Evolutionary conservation across 2,329 filamentous ascomycete species (phyloP), one percentile per base, ranked within the genome.

Genomic region (Phaeoacremonium minimum): DNA sequence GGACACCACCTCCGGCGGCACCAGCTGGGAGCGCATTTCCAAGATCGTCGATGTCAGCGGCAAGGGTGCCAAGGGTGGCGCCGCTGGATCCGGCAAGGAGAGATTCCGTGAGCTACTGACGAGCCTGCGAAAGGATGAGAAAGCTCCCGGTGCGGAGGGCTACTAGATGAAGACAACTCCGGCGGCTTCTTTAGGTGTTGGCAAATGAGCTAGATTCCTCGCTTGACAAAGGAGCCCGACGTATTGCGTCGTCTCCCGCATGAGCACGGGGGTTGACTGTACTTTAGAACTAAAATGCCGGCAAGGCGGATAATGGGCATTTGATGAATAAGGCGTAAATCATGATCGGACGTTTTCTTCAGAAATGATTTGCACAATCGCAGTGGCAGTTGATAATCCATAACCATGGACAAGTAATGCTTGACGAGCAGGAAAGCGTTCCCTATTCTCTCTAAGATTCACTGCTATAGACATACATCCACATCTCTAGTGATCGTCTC

Each of bases 31-130:
- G 69, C 84, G 93, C 49, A 97, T 98, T 56, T 85, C 90, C 16
- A 98, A 97, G 71, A 65, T 98, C 50, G 90, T 97, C n/a, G 93
- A 98, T 64, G 66, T 98, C 47, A 96, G 88, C 54, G 93, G 93
- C 44, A 98, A 97, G 69, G 89, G 91, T 12, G 69, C 78, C 41
- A 86, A 83, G 63, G 90, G 91, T 40, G 91, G 90, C 55, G 89
- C 87, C 30, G 82, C 81, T 43, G 91, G 90, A 31, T 94, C 87
- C 43, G 90, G 91, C 52, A 98, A 98, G 76, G 88, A 94, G 63
- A 87, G 89, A 46, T 97, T 98, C 76, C 83, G 93, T 48, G 91
- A 97, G 66, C 57, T 97, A 56, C 69, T 98, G 53, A 65, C 90
- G 51, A 90, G 81, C 61, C 67, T 98, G 64, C 83, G 83, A 67